A percentile compares a stretch with the other conserved stretches of the same genome.
These are phyloP conservation scores for Coccomyxa subellipsoidea DNA, from an alignment of 163 green algal species.

Conservation along the genomic window DNA sequence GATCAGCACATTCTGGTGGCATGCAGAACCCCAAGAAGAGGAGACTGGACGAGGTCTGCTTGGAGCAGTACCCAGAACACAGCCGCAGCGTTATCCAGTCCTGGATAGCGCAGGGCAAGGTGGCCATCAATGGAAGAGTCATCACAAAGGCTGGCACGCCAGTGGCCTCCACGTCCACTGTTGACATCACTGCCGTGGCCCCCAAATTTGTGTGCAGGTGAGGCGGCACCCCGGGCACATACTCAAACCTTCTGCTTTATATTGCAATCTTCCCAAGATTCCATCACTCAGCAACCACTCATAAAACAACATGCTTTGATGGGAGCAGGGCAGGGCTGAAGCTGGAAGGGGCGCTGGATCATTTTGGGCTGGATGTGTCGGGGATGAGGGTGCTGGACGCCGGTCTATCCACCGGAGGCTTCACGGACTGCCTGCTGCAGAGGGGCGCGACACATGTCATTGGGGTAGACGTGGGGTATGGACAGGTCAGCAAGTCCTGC, in stretches of 20 bases:
- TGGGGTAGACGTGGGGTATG: slow-evolving; percentile 95
- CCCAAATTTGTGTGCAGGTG: slow-evolving; percentile 52
- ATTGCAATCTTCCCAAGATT: neutral
- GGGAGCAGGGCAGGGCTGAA: slow-evolving; percentile 79
- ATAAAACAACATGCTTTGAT: too few relatives aligned
- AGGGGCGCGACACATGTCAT: slow-evolving; percentile 75
- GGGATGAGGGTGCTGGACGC: slow-evolving; percentile 78
- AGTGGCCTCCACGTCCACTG: slow-evolving; percentile 33
- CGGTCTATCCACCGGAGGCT: slow-evolving; percentile 94
- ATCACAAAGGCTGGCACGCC: slow-evolving; percentile 72
- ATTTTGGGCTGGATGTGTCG: slow-evolving; percentile 75
- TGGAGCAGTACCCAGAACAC: slow-evolving; percentile 64
- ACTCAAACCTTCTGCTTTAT: neutral
- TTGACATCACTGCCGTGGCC: slow-evolving; percentile 63
- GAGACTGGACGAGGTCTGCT: slow-evolving; percentile 77
- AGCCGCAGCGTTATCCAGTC: slow-evolving; percentile 79
- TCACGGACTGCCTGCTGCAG: slow-evolving; percentile 97
- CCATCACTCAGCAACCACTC: too few relatives aligned
- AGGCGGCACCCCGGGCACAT: neutral
- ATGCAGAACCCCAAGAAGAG: slow-evolving; percentile 8
- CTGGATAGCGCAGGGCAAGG: slow-evolving; percentile 87
- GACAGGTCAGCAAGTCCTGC: slow-evolving; percentile 44
- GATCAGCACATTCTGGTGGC: neutral
- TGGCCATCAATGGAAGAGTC: slow-evolving; percentile 67
- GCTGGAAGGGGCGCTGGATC: slow-evolving; percentile 84